A percentile compares a stretch with the other conserved stretches of the same genome.
phyloP scores from a whole-genome alignment of 139 green algal genomes.

The Chlamydomonas asymmetrica region DNA sequence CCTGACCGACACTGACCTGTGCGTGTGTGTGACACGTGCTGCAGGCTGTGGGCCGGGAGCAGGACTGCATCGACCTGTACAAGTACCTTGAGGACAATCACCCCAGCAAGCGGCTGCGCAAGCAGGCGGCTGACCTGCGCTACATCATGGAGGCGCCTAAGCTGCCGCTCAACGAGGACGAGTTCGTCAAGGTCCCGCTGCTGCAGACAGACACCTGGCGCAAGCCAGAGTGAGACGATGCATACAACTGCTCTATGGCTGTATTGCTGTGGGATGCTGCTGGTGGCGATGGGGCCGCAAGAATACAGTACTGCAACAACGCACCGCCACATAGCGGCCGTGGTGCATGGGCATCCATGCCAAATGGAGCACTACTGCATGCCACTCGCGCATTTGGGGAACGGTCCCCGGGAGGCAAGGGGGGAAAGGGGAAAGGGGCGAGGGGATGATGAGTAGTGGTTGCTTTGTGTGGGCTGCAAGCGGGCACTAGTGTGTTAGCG shows the following conservation, averaged over 20 bases:
- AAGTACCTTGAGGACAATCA: slow-evolving; percentile 65
- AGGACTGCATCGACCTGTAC: slow-evolving; percentile 80
- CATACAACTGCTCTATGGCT: not conserved
- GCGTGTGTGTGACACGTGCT: slow-evolving; percentile 7
- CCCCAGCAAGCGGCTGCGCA: slow-evolving; percentile 39
- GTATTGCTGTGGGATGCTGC: not conserved
- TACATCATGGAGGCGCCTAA: slow-evolving; percentile 88
- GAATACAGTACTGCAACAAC: too few species aligned
- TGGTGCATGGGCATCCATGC: too few species aligned
- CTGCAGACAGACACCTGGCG: slow-evolving; percentile 57
- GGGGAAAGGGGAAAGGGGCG: too few species aligned
- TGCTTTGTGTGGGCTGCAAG: too few species aligned
- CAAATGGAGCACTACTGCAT: too few species aligned
- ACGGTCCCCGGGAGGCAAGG: too few species aligned
- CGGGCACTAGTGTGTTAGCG: too few species aligned
- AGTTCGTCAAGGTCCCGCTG: slow-evolving; percentile 76
- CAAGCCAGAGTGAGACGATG: slow-evolving; percentile 35
- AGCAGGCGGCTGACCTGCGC: slow-evolving; percentile 56
- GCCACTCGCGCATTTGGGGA: too few species aligned
- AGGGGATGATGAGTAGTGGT: too few species aligned
- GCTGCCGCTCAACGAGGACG: slow-evolving; percentile 68
- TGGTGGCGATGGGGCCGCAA: not conserved
- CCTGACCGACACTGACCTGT: slow-evolving; percentile 12
- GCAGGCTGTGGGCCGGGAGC: slow-evolving; percentile 70
- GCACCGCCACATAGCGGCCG: too few species aligned